Evolutionary conservation across 495 filamentous ascomycete genomes (phyloP).

Genomic region (Zalerion maritima): DNA sequence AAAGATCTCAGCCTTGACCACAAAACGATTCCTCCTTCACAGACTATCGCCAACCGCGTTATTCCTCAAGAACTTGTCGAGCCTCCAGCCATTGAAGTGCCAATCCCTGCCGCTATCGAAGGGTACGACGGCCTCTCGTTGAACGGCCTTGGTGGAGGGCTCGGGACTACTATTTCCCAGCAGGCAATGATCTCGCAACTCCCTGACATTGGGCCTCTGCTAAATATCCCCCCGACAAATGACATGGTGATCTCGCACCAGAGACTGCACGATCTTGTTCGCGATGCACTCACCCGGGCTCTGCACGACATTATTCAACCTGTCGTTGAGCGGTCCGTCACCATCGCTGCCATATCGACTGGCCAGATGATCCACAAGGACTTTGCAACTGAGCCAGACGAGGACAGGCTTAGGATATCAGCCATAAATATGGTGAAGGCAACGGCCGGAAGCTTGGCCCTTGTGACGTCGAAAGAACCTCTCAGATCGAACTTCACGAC

Average conservation of each 20-base stretch:
- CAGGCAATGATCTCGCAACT: conserved; percentile 58
- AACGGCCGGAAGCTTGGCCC: conserved; percentile 78
- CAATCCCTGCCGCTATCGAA: conserved; percentile 40
- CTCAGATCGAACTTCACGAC: conserved; percentile 90
- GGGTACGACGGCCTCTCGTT: conserved; percentile 66
- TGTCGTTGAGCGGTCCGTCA: conserved; percentile 92
- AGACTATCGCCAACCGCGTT: conserved; percentile 60
- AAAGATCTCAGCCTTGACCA: conserved; percentile 80
- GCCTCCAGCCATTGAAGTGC: conserved; percentile 45
- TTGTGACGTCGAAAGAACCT: conserved; percentile 97
- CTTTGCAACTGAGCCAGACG: conserved; percentile 83
- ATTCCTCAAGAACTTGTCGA: conserved; percentile 42
- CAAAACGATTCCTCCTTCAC: conserved; percentile 71
- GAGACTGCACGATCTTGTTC: conserved; percentile 67
- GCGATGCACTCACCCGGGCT: conserved; percentile 68
- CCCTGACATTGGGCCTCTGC: conserved; percentile 59
- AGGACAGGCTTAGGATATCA: conserved; percentile 66
- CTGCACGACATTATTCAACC: conserved; percentile 91
- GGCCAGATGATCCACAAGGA: conserved; percentile 89
- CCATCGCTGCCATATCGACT: conserved; percentile 91
- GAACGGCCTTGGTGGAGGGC: conserved; percentile 52
- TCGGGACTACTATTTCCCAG: conserved; percentile 56
- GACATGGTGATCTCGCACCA: conserved; percentile 55
- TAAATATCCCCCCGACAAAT: conserved; percentile 61
- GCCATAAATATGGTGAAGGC: conserved; percentile 86